phyloP scores from a whole-genome alignment of 768 basidiomycete species.

The Cubamyces sp. region DNA sequence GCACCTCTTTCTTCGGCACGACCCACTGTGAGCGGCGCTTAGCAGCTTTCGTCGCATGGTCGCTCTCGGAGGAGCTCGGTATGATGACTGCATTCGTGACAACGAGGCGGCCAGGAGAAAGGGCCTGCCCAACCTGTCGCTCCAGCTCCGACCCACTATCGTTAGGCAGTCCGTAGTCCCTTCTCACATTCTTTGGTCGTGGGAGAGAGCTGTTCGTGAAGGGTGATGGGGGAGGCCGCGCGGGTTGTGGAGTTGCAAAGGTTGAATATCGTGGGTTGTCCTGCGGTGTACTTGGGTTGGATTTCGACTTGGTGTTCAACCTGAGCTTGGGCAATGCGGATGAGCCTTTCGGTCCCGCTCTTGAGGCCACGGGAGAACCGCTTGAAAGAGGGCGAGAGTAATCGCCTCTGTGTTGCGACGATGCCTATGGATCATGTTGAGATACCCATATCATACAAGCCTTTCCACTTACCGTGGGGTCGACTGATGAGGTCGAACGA shows the following conservation, averaged over 20 bases:
- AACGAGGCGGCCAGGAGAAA: conserved; percentile 26
- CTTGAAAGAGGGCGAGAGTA: background rate
- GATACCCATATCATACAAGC: too few relatives aligned
- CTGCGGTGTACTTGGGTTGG: conserved; percentile 23
- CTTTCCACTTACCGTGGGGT: too few relatives aligned
- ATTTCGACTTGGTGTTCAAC: background rate
- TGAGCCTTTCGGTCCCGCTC: background rate
- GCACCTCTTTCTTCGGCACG: background rate
- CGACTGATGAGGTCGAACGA: too few relatives aligned
- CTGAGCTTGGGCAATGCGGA: background rate
- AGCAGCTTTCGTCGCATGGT: background rate
- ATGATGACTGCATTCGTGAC: conserved; percentile 32
- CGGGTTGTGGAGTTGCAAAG: conserved; percentile 19
- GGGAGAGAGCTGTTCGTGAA: conserved; percentile 4
- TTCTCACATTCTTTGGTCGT: background rate
- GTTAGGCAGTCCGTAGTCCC: background rate
- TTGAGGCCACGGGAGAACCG: background rate
- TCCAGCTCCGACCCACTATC: conserved; percentile 34
- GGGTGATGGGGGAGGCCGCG: conserved; percentile 1
- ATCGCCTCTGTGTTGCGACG: too few relatives aligned
- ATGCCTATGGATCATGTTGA: too few relatives aligned
- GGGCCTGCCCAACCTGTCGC: conserved; percentile 17
- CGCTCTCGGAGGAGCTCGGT: conserved; percentile 32
- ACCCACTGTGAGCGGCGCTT: conserved; percentile 8
- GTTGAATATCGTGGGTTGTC: background rate